Base-by-base conservation (phyloP, 306 rosid species). In the Ziziphus jujuba region DNA sequence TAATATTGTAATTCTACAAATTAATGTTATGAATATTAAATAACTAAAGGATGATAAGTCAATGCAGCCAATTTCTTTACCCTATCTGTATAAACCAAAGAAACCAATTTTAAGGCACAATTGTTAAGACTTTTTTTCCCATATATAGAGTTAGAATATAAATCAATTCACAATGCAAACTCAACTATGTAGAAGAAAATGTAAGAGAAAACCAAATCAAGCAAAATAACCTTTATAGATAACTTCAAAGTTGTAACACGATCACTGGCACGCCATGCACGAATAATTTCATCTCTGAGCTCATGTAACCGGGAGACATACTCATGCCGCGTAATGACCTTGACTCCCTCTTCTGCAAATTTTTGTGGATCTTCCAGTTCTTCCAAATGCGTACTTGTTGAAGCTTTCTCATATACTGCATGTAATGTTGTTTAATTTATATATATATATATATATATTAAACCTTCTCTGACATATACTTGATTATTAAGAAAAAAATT, bases 221-320 rank as follows among this genome's bases (percentile, higher is more conserved):
- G 36, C 53, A 77, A 44, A 70, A 22, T 75, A 69, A 90, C 98
- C 90, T 93, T 86, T 80, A 90, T 75, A 55, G 97, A 81, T 69
- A 88, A 74, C 80, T 83, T 93, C 65, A 93, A 67, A 59, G 90
- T 73, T 73, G 91, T 83, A 28, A 93, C 88, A 63, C 97, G 96
- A 71, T 93, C 95, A 50, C 80, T 85, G 55, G 86, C 82, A 68
- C 77, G 75, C 98, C 98, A 93, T 61, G 96, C 81, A 70, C 71
- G 96, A 59, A 57, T 66, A 53, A 93, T 84, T 76, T 93, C 97
- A 77, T 87, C 95, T 77, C 88, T 90, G 79, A 93, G 95, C 69
- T 90, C 98, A 60, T 88, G 97, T 44, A 93, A 64, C 43, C 87
- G 80, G 54, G 95, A 88, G 56, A 88, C 83, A 74, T 87, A 93